These are phyloP conservation scores for Earliella scabrosa DNA, from an alignment of 1,284 basidiomycete species.

Conservation along the genomic window DNA sequence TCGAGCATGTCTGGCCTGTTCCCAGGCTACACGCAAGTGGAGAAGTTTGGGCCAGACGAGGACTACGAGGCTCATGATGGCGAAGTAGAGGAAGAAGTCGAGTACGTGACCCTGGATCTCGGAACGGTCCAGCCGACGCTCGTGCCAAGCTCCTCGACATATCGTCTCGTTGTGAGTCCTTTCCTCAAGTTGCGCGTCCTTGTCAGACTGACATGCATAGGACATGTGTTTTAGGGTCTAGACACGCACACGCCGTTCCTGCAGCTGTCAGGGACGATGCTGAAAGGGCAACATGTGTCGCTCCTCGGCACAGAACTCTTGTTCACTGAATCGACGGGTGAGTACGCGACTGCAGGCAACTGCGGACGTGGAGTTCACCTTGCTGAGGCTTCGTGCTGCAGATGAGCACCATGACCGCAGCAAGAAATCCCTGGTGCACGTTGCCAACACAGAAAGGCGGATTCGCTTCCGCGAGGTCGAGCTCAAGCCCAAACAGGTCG, in stretches of 20 bases:
- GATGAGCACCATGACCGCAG: slow-evolving; percentile 39
- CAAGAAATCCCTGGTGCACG: slow-evolving; percentile 53
- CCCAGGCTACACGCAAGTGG: slow-evolving; percentile 66
- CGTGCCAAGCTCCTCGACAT: slow-evolving; percentile 67
- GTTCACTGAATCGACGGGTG: slow-evolving; percentile 68
- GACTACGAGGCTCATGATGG: slow-evolving; percentile 60
- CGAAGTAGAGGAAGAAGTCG: slow-evolving; percentile 52
- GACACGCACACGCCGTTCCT: slow-evolving; percentile 76
- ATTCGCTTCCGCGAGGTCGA: slow-evolving; percentile 68
- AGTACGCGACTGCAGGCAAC: background rate
- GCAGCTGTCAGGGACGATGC: slow-evolving; percentile 72
- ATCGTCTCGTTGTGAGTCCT: slow-evolving; percentile 71
- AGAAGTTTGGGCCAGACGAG: slow-evolving; percentile 60
- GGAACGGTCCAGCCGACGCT: slow-evolving; percentile 74
- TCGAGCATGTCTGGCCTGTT: slow-evolving; percentile 28
- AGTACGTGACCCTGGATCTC: slow-evolving; percentile 74
- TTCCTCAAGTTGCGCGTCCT: background rate
- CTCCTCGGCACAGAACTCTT: slow-evolving; percentile 75
- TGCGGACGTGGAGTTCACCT: background rate
- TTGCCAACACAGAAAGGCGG: slow-evolving; percentile 62
- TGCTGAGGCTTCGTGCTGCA: background rate
- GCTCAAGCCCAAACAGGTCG: slow-evolving; percentile 45
- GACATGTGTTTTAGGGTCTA: slow-evolving; percentile 55
- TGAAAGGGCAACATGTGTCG: slow-evolving; percentile 67
- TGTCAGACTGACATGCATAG: slow-evolving; percentile 7